Base-by-base conservation (phyloP, 257 asterid genomes). In the Forsythia viridissima region DNA sequence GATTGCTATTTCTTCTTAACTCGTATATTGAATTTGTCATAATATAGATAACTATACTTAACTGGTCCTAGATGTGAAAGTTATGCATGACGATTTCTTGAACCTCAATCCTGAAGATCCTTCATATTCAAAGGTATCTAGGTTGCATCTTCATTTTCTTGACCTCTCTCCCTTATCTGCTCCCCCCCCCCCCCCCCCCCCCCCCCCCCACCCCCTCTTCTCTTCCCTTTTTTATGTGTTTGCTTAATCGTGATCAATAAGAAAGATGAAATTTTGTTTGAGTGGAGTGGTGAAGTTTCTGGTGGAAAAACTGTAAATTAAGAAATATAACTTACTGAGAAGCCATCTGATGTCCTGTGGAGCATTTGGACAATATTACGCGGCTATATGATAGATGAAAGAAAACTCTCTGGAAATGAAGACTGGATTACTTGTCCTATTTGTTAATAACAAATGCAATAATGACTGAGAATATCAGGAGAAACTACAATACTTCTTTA, bases 31-130 rank as follows among this genome's bases (percentile, higher is more conserved):
- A 51, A 41, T 70, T 39, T 70, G 16, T 44, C 4, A 0, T 63
- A 24, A 61, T 57, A 55, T 74, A 61, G 78, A 52, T 72, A 37
- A 71, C 51, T 44, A 12, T 80, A 83, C 94, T 93, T 93, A 90
- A 93, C 97, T 76, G 70, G 30, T 79, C 66, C 79, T 83, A 91
- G 97, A 93, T 79, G 96, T 93, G 78, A 73, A 85, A 82, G 91
- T 89, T 79, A 85, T 73, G 89, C 97, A 93, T 21, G 91, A 51
- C 12, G 99, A 93, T 85, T 96, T 96, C 91, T 87, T 93, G 72
- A 88, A 87, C 77, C 82, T 93, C 59, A 82, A 89, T 79, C 92
- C 97, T n/a, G 82, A 85, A 4, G 88, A 87, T 82, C 93, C 91
- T 75, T 79, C 88, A 37, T 90, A 84, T 85, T 87, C 96, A 6